Percentiles rank a stretch among this genome's conserved stretches.
Evolutionary conservation across 257 asterid species (phyloP).

Genomic region (Nicotiana benthamiana): DNA sequence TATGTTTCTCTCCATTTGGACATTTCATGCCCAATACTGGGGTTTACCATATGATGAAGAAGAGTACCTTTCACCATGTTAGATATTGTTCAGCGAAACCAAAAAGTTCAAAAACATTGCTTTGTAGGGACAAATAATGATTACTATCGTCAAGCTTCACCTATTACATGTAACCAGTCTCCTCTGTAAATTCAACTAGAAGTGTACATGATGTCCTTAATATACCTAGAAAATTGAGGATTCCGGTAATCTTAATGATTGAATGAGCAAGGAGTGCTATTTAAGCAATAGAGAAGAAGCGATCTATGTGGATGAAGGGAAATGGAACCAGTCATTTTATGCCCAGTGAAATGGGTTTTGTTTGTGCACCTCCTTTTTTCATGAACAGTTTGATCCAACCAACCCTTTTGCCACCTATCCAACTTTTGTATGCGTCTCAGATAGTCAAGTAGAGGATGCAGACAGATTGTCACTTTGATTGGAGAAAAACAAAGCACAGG

Average conservation of each 20-base stretch:
- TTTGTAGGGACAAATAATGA: background rate
- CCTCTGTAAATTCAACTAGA: background rate
- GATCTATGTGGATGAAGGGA: background rate
- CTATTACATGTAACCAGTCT: background rate
- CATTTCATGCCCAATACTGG: background rate
- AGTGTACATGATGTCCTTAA: background rate
- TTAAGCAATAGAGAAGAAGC: background rate
- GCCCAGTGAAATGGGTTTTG: background rate
- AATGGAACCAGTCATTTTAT: background rate
- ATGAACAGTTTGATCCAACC: background rate
- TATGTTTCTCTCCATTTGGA: background rate
- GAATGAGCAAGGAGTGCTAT: background rate
- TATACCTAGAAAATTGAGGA: background rate
- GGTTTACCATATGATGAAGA: background rate
- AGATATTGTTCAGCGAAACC: background rate
- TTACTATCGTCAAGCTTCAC: background rate
- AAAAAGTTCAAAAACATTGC: background rate
- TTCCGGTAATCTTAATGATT: background rate
- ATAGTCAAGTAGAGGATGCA: background rate
- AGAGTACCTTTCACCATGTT: background rate
- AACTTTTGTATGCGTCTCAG: background rate
- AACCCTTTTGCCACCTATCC: background rate
- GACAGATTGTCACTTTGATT: background rate
- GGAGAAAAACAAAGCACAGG: background rate
- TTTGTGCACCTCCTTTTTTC: background rate